These are phyloP conservation scores for Agrocybe pediades DNA, from an alignment of 768 basidiomycete genomes.

Conservation along the genomic window DNA sequence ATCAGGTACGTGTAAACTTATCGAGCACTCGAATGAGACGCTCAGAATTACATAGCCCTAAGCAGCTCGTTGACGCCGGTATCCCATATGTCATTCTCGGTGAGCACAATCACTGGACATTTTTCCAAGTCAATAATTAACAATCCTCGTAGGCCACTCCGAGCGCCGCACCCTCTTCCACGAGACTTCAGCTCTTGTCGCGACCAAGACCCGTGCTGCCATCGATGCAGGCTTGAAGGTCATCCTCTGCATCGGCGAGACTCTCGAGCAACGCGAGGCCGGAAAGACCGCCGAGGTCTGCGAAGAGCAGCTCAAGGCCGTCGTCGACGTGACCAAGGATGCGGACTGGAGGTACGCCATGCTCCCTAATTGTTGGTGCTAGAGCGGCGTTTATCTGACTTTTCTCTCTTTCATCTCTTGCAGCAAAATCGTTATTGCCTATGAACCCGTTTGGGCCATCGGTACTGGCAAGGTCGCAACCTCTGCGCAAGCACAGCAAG, in stretches of 20 bases:
- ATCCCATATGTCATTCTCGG: slow-evolving; percentile 93
- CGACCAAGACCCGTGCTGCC: slow-evolving; percentile 84
- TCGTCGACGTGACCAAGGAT: slow-evolving; percentile 59
- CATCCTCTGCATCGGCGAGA: slow-evolving; percentile 97
- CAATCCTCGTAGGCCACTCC: slow-evolving; percentile 71
- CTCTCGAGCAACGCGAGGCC: slow-evolving; percentile 82
- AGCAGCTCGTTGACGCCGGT: slow-evolving; percentile 82
- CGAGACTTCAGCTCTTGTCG: slow-evolving; percentile 83
- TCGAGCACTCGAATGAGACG: background rate
- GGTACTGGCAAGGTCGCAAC: slow-evolving; percentile 97
- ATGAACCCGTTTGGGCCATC: slow-evolving; percentile 98
- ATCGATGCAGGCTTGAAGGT: slow-evolving; percentile 76
- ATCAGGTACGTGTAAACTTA: slow-evolving; percentile 64
- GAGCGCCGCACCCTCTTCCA: slow-evolving; percentile 93
- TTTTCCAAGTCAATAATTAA: slow-evolving; percentile 5
- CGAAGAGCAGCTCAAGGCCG: slow-evolving; percentile 79
- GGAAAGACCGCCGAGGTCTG: slow-evolving; percentile 79
- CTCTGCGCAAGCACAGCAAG: slow-evolving; percentile 88
- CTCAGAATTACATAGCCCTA: slow-evolving; percentile 48
- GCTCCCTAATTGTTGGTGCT: background rate
- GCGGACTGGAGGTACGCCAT: slow-evolving; percentile 78
- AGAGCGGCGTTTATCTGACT: background rate
- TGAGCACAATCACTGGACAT: slow-evolving; percentile 28
- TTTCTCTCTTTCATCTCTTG: background rate
- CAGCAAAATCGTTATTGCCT: slow-evolving; percentile 92